These are phyloP conservation scores for Candolleomyces efflorescens DNA, from an alignment of 768 basidiomycete species.

Conservation along the genomic window DNA sequence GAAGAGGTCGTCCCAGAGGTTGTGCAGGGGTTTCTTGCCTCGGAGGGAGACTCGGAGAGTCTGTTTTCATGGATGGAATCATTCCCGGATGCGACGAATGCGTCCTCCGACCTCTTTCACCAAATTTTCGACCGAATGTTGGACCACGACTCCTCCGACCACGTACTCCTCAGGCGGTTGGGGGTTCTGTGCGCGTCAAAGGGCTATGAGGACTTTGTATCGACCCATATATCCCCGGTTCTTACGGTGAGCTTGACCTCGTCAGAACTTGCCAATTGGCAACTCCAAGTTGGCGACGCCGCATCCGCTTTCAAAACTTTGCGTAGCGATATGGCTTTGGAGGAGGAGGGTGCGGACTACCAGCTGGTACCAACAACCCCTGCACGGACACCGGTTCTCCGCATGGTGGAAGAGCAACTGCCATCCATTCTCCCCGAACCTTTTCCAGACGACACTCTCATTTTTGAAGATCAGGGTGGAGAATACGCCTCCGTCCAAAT, in stretches of 20 bases:
- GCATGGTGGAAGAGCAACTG: constrained; percentile 23
- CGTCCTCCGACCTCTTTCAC: constrained; percentile 1
- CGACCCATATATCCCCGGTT: neutral
- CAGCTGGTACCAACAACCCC: constrained; percentile 11
- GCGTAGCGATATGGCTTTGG: constrained; percentile 19
- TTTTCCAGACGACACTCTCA: constrained; percentile 12
- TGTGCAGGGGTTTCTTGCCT: neutral
- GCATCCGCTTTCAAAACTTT: constrained; percentile 2
- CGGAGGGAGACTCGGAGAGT: neutral
- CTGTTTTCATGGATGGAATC: constrained; percentile 1
- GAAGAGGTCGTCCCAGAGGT: neutral
- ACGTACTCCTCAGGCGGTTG: neutral
- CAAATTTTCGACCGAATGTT: neutral
- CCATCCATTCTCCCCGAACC: constrained; percentile 24
- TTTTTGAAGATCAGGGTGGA: constrained; percentile 30
- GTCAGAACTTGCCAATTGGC: neutral
- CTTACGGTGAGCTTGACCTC: neutral
- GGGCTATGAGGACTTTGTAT: constrained; percentile 8
- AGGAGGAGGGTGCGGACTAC: constrained; percentile 29
- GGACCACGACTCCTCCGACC: neutral
- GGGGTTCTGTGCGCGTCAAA: constrained; percentile 7
- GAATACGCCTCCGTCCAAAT: constrained; percentile 18
- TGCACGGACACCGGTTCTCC: constrained; percentile 17
- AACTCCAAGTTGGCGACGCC: neutral
- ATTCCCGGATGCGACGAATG: constrained; percentile 1